These are phyloP conservation scores for Aspergillus tamarii DNA, from an alignment of 2,329 filamentous ascomycete species.

Conservation along the genomic window DNA sequence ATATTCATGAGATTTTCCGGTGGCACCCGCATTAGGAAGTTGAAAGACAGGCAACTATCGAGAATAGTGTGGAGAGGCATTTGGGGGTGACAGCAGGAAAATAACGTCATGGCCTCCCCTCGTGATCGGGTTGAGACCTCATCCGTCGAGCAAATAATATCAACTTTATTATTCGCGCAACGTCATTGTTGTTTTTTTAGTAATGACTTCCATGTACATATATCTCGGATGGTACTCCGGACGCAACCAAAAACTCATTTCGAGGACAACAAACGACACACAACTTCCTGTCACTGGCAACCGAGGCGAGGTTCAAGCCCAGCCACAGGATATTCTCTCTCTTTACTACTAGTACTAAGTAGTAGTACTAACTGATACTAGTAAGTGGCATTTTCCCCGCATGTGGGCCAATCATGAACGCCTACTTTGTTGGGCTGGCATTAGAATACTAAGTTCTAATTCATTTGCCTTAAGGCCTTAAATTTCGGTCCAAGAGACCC, in stretches of 20 bases:
- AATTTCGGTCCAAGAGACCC: not conserved
- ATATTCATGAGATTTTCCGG: not conserved
- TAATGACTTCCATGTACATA: not conserved
- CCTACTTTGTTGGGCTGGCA: not conserved
- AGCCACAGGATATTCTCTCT: not conserved
- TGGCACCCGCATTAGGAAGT: not conserved
- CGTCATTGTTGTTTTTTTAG: not conserved
- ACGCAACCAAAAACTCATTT: not conserved
- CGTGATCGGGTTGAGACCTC: constrained; percentile 14
- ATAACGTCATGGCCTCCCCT: constrained; percentile 19
- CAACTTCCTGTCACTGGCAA: too few relatives aligned
- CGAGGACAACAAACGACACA: too few relatives aligned
- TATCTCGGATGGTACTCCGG: not conserved
- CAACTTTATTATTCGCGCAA: constrained; percentile 3
- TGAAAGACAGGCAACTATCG: not conserved
- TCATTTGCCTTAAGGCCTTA: constrained; percentile 2
- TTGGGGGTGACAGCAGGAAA: not conserved
- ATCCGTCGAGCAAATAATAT: not conserved
- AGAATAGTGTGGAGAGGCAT: not conserved
- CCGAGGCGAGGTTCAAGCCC: not conserved
- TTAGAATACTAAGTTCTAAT: not conserved
- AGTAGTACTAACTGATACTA: not conserved
- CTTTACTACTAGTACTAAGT: too few relatives aligned
- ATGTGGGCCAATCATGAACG: not conserved
- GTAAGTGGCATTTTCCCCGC: not conserved